A percentile compares a stretch with the other conserved stretches of the same genome.
phyloP scores from a whole-genome alignment of 163 green algal species.

The Chlorella variabilis region DNA sequence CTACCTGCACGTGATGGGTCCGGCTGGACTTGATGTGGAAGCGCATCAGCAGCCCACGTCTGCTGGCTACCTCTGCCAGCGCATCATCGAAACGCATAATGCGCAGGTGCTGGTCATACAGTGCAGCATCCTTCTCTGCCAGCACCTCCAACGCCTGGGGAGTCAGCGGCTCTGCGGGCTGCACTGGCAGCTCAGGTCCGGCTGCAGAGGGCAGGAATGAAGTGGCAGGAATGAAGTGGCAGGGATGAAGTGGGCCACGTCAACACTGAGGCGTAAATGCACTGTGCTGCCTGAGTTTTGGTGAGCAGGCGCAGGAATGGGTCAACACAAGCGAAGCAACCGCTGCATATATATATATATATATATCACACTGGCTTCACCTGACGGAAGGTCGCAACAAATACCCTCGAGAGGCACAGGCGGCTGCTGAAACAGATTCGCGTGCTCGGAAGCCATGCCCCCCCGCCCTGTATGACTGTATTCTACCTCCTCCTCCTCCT shows the following conservation, averaged over 20 bases:
- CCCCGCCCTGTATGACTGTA: too few relatives aligned
- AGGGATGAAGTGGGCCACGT: too few relatives aligned
- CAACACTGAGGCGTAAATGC: too few relatives aligned
- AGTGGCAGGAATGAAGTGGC: neutral
- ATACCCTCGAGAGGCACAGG: neutral
- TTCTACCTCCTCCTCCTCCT: neutral
- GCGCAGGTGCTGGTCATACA: constrained; percentile 32
- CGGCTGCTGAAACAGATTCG: neutral
- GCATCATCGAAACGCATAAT: constrained; percentile 43
- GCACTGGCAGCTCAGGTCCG: neutral
- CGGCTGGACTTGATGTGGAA: constrained; percentile 26
- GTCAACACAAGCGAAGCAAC: too few relatives aligned
- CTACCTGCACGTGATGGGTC: neutral
- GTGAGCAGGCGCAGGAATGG: too few relatives aligned
- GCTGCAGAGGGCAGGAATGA: neutral
- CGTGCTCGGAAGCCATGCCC: neutral
- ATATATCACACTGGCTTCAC: too few relatives aligned
- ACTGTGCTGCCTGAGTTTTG: too few relatives aligned
- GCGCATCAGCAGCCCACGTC: constrained; percentile 30
- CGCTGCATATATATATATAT: too few relatives aligned
- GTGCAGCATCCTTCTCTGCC: constrained; percentile 7
- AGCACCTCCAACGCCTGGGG: constrained; percentile 10
- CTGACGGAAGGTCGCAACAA: neutral
- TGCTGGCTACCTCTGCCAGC: constrained; percentile 16
- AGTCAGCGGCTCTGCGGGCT: neutral